A percentile compares a stretch with the other conserved stretches of the same genome.
Evolutionary conservation across 805 yeast species (phyloP).

Genomic region (Wickerhamomyces hampshirensis): DNA sequence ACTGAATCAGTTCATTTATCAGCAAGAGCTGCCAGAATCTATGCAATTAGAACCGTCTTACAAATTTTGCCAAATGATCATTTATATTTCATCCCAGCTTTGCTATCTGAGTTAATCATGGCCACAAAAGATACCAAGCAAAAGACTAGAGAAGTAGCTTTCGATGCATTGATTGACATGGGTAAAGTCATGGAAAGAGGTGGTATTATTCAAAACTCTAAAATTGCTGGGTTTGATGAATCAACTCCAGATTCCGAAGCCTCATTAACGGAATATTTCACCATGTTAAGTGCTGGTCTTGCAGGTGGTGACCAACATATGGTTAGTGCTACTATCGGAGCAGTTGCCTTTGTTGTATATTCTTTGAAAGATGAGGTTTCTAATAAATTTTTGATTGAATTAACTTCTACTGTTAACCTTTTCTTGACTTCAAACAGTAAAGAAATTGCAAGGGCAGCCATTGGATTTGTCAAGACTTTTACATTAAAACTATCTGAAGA

Average conservation of each 20-base stretch:
- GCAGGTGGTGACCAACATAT: conserved; percentile 92
- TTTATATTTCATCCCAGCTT: conserved; percentile 72
- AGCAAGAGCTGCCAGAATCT: conserved; percentile 76
- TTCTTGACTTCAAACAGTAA: conserved; percentile 86
- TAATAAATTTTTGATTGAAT: conserved; percentile 58
- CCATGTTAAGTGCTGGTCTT: conserved; percentile 93
- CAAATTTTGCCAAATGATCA: conserved; percentile 59
- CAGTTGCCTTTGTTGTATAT: conserved; percentile 78
- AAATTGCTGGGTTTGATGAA: conserved; percentile 62
- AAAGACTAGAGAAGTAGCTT: conserved; percentile 80
- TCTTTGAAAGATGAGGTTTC: conserved; percentile 74
- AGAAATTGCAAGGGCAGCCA: conserved; percentile 90
- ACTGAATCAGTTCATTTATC: conserved; percentile 57
- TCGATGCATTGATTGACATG: conserved; percentile 69
- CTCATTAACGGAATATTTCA: conserved; percentile 74
- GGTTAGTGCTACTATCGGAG: conserved; percentile 95
- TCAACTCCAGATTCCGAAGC: conserved; percentile 63
- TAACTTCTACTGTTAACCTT: conserved; percentile 81
- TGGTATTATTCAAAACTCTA: conserved; percentile 59
- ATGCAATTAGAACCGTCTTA: conserved; percentile 58
- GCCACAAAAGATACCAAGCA: conserved; percentile 92
- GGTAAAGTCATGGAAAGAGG: conserved; percentile 68
- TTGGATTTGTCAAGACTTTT: conserved; percentile 91
- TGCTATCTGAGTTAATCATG: conserved; percentile 82
- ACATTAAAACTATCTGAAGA: conserved; percentile 79